Base-by-base conservation (phyloP, 2,329 filamentous ascomycete species). In the Fusarium marasasianum region DNA sequence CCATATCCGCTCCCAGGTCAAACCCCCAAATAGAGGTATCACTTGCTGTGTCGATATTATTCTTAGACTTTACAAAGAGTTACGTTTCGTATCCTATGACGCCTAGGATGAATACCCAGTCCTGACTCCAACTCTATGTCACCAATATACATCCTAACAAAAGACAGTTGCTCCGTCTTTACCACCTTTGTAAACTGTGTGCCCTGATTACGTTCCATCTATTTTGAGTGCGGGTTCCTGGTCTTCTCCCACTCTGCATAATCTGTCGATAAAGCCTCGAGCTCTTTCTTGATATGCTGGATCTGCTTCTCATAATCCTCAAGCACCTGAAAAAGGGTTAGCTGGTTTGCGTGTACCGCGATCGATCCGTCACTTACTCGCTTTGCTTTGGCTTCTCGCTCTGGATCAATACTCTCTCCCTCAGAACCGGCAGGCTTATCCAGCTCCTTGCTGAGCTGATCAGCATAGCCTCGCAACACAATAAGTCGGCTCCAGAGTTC, bases 401-500 rank as follows among this genome's bases (percentile, higher is more conserved):
- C 92, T 74, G 93, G 91, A 51, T 92, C 90, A 64, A 95, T 82
- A 2, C 87, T 86, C 40, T 89, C 88, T 22, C 86, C 84, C 44
- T 89, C 86, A 60, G 87, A 84, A 33, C 86, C 83, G 5, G 90
- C 89, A 62, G 91, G 86, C 83, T 91, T 91, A 80, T 92, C 93
- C 66, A 94, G 87, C 84, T 96, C 93, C 76, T 89, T 90, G 79
- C 92, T 92, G 76, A 97, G 82, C 77, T 91, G 88, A 74, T 92
- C 90, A 29, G 93, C 92, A 74, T 94, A 90, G 70, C 93, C 92
- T 73, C 93, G 87, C 54, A 96, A 85, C 43, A 92, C 89, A 55
- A 95, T 92, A 84, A 96, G 89, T 51, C 94, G 87, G 73, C 93
- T 94, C 94, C 94, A 96, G 50, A 96, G 90, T 84, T 96, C 94